Conservation (phyloP, 208 protist genomes). For the Acanthamoeba healyi region DNA sequence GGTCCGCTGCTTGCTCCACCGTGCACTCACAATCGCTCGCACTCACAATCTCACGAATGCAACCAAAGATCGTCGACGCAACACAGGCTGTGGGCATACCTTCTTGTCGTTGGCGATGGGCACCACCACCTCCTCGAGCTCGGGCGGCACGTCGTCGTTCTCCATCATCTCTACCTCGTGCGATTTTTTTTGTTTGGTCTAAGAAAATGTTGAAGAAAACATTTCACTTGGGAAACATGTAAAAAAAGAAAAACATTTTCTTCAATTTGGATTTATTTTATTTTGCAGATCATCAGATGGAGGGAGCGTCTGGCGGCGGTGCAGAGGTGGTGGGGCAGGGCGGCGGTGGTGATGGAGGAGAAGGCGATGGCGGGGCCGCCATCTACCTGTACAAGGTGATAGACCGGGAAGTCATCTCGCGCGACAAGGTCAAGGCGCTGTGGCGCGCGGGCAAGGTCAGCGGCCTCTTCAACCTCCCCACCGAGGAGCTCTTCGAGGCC, state of each 20-base stretch:
- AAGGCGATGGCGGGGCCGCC: neutral
- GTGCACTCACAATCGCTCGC: too few species aligned
- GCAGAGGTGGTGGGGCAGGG: neutral
- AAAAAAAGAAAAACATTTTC: neutral
- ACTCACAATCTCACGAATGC: too few species aligned
- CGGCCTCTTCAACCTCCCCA: slow-evolving; percentile 61
- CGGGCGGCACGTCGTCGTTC: neutral
- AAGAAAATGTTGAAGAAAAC: too few species aligned
- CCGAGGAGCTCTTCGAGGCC: slow-evolving; percentile 66
- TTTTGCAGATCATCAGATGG: neutral
- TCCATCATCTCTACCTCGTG: neutral
- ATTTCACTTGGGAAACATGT: too few species aligned
- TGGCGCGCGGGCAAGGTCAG: slow-evolving; percentile 34
- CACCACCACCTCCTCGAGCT: neutral
- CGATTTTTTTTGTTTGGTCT: neutral
- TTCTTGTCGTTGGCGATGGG: neutral
- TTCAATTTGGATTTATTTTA: neutral
- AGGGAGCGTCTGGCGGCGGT: too few species aligned
- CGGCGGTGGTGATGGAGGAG: neutral
- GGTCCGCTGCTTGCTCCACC: too few species aligned
- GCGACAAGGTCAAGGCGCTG: slow-evolving; percentile 12
- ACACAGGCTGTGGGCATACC: too few species aligned
- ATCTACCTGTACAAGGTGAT: slow-evolving; percentile 69
- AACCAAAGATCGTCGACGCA: too few species aligned
- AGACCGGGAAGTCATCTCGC: neutral